Conservation (phyloP, 1,284 basidiomycete genomes). For the Cutaneotrichosporon sp. region DNA sequence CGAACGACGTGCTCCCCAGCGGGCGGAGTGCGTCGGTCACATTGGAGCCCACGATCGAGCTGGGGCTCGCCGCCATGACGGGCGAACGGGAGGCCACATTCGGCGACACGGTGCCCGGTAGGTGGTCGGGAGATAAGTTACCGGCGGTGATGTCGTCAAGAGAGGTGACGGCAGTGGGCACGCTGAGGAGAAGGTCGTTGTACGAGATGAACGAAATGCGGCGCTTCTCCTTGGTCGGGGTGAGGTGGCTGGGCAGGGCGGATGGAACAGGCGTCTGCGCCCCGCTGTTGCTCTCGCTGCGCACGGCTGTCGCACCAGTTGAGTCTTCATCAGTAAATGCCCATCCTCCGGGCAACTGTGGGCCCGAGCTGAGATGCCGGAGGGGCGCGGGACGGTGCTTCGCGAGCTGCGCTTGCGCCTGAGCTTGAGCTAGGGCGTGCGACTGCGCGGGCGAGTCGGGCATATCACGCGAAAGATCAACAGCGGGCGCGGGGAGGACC, state of each 20-base stretch:
- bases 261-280: constrained; percentile 11
- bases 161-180: constrained; percentile 64
- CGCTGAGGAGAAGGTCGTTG: constrained; percentile 69
- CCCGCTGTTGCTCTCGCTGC: neutral
- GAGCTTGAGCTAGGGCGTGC: too few species aligned
- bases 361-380: constrained; percentile 33
- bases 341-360: constrained; percentile 43
- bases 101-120: constrained; percentile 44
- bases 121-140: constrained; percentile 44
- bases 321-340: constrained; percentile 22
- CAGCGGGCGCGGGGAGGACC: neutral
- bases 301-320: constrained; percentile 3
- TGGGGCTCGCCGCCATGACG: constrained; percentile 23
- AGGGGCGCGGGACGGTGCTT: constrained; percentile 31
- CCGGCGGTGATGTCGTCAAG: constrained; percentile 65
- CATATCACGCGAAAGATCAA: neutral
- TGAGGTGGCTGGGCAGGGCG: constrained; percentile 55
- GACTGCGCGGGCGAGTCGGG: neutral
- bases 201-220: constrained; percentile 81
- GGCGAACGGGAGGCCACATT: constrained; percentile 49
- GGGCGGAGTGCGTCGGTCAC: neutral
- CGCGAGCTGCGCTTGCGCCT: neutral
- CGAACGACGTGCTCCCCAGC: neutral
- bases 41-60: neutral
- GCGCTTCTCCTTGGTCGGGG: constrained; percentile 47